Base-by-base conservation (phyloP, 495 filamentous ascomycete genomes). In the Aspergillus cristatus region DNA sequence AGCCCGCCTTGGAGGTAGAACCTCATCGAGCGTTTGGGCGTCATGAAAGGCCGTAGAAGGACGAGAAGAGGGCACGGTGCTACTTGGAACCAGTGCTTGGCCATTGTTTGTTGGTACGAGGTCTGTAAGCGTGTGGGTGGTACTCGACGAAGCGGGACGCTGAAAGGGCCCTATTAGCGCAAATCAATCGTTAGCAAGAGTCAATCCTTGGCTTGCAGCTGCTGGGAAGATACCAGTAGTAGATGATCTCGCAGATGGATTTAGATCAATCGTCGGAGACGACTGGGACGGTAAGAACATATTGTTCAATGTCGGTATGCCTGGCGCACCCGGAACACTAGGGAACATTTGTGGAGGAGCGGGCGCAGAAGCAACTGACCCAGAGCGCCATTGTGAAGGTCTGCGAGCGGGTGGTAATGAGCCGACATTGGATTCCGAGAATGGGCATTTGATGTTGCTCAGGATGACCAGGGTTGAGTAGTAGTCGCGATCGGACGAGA, bases 1-100 rank as follows among this genome's bases (percentile, higher is more conserved):
- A 8, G 57, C 53, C 29, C 68, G 43, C 37, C 55, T 67, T n/a
- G 70, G 70, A 14, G 70, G 70, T 6, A 70, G 47, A 41, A 62
- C 53, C 22, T 63, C 51, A 29, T 63, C 53, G 0, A 68, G 47
- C 14, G 48, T 35, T 30, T 60, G 44, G 14, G 37, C 18, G 13
- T 56, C 51, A 25, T 58, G 50, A 18, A 36, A 53, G 10, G 41
- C 40, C 16, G 45, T 44, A 8, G 47, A 28, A 7, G 13, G 11
- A 14, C 28, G 11, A 4, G 54, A 45, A 2, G 46, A 40, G 3
- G 47, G 46, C 31, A 53, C 54, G 49, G 38, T 16, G 28, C 1
- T 28, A 35, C 26, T 37, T 17, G 25, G 20, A 6, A n/a, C 33
- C 3, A 32, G 42, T 42, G 7, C 44, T 38, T 15, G 53, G 42